phyloP scores from a whole-genome alignment of 345 rosid genomes.

The Trapa incisa region DNA sequence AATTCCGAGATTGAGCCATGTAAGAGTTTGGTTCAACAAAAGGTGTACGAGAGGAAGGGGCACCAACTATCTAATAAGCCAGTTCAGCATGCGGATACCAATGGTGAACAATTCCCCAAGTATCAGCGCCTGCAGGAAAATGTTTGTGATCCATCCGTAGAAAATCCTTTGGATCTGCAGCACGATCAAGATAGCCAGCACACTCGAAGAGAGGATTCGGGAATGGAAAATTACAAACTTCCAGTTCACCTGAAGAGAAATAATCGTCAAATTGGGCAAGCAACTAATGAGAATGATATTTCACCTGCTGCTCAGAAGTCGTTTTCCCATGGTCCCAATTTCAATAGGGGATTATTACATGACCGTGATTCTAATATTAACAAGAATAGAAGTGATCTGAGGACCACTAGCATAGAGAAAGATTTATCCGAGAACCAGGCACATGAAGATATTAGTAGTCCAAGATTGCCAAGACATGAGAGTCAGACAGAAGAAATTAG shows the following conservation, averaged over 20 bases:
- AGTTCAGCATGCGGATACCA: conserved; percentile 22
- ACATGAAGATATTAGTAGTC: conserved; percentile 19
- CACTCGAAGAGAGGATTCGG: neutral
- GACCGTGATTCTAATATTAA: conserved; percentile 18
- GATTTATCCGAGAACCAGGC: conserved; percentile 22
- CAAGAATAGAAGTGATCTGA: conserved; percentile 13
- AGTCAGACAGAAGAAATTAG: neutral
- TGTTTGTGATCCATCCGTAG: neutral
- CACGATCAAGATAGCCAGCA: neutral
- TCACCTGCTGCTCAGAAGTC: conserved; percentile 25
- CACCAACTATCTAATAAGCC: conserved; percentile 22
- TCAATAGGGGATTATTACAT: conserved; percentile 18
- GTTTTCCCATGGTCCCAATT: conserved; percentile 23
- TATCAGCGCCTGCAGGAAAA: conserved; percentile 2
- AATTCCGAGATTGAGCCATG: conserved; percentile 26
- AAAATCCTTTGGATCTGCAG: neutral
- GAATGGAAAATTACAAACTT: neutral
- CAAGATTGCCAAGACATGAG: conserved; percentile 4
- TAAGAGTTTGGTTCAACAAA: conserved; percentile 13
- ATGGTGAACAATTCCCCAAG: conserved; percentile 10
- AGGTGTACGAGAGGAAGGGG: conserved; percentile 21
- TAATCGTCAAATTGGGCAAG: conserved; percentile 23
- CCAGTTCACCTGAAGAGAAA: conserved; percentile 6
- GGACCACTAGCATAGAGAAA: conserved; percentile 20
- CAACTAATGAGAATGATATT: conserved; percentile 22